A percentile compares a stretch with the other conserved stretches of the same genome.
Evolutionary conservation across 768 basidiomycete genomes (phyloP).

Genomic region (Collybia sp.): DNA sequence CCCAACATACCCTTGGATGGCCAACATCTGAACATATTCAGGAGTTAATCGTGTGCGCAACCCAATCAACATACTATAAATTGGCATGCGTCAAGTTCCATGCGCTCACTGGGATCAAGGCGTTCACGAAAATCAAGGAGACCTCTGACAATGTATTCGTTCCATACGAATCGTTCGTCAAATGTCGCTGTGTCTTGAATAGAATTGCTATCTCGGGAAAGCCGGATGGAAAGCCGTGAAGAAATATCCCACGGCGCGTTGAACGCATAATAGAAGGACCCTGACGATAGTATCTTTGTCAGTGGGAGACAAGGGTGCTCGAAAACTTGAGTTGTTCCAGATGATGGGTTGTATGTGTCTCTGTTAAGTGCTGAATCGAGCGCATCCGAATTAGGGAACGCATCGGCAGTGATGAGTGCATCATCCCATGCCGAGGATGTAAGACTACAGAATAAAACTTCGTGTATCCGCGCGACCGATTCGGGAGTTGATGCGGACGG

Average conservation of each 20-base stretch:
- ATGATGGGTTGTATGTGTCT: constrained; percentile 40
- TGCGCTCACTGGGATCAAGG: constrained; percentile 62
- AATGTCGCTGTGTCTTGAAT: constrained; percentile 53
- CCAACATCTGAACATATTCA: constrained; percentile 54
- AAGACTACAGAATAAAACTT: constrained; percentile 87
- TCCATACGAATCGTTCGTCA: constrained; percentile 93
- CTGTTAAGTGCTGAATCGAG: constrained; percentile 43
- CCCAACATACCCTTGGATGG: constrained; percentile 93
- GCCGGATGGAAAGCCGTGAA: constrained; percentile 68
- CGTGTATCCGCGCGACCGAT: constrained; percentile 78
- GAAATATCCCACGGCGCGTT: constrained; percentile 88
- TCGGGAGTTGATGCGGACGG: constrained; percentile 55
- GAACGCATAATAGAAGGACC: constrained; percentile 89
- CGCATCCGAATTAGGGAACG: constrained; percentile 52
- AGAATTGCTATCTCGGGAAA: constrained; percentile 43
- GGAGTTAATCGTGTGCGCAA: constrained; percentile 6
- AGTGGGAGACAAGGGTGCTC: constrained; percentile 91
- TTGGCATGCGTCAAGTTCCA: constrained; percentile 76
- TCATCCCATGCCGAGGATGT: constrained; percentile 86
- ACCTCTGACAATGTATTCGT: constrained; percentile 83
- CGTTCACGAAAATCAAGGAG: constrained; percentile 84
- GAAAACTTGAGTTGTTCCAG: constrained; percentile 47
- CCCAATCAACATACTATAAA: constrained; percentile 61
- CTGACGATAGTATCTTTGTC: constrained; percentile 86
- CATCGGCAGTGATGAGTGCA: constrained; percentile 45